Base-by-base conservation (phyloP, 805 yeast species). In the Kluyveromyces aestuarii region DNA sequence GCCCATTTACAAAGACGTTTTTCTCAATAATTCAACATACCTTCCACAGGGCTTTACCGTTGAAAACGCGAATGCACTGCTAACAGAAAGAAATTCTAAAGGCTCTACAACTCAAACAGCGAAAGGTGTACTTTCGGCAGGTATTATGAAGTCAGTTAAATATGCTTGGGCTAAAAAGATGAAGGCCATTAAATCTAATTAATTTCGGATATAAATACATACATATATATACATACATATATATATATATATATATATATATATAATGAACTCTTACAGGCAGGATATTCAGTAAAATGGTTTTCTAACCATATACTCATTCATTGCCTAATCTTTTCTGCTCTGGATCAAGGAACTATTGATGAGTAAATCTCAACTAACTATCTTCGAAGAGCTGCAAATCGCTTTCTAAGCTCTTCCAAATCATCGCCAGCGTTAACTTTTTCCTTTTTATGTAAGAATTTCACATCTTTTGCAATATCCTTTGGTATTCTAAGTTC, bases 111-210 rank as follows among this genome's bases (percentile, higher is more conserved):
- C 80, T 8, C 99, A 93, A 65, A 79, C 87, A 30, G 53, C 80
- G 16, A 89, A 91, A 64, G 99, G 99, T 0, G 58, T 91, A 1
- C 69, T 87, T 40, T 88, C 96, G 2, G 96, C 98, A 1, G 99
- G 99, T 1, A 45, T 85, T 1, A 61, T 70, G 17, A 86, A 84
- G 61, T 80, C 90, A 10, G 61, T 80, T 45, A 77, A 74, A 58
- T 90, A 90, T 64, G 90, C 95, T 5, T 69, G 76, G 64, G 95
- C 87, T 44, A 90, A 90, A 66, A 71, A 67, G 50, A 50, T 66
- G 56, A 72, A 72, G 55, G 70, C 73, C 2, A 58, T 55, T 55
- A 60, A 52, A 30, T 51, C 44, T 8, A 27, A 25, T 25, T 41
- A 25, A 27, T 8, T 18, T 40, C 21, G 40, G 21, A 52, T 11